phyloP scores from a whole-genome alignment of 2,329 filamentous ascomycete genomes.

The Mollisia scopiformis region DNA sequence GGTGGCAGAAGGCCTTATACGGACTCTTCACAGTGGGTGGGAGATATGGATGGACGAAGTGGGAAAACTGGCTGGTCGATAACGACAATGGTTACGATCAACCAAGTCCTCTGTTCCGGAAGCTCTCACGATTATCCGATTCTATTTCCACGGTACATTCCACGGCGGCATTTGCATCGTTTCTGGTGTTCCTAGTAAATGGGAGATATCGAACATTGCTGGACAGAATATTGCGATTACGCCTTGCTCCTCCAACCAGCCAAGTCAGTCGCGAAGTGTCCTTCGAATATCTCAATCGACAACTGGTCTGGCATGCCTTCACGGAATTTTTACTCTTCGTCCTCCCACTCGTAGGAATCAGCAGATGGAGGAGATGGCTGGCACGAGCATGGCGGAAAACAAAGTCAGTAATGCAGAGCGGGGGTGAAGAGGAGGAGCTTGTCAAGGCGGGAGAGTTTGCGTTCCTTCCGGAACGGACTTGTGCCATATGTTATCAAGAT shows the following conservation, averaged over 20 bases:
- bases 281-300: slow-evolving; percentile 96
- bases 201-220: slow-evolving; percentile 89
- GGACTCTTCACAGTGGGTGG: slow-evolving; percentile 86
- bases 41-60: slow-evolving; percentile 87
- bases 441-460: slow-evolving; percentile 72
- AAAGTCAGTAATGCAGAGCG: slow-evolving; percentile 62
- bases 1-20: slow-evolving; percentile 81
- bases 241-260: slow-evolving; percentile 81
- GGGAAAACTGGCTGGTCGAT: slow-evolving; percentile 83
- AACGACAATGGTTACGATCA: slow-evolving; percentile 76
- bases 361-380: slow-evolving; percentile 91
- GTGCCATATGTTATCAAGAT: slow-evolving; percentile 95
- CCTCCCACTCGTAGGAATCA: slow-evolving; percentile 93
- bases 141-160: slow-evolving; percentile 75
- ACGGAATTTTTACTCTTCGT: slow-evolving; percentile 98
- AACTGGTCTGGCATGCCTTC: slow-evolving; percentile 99
- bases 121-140: slow-evolving; percentile 71
- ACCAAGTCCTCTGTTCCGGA: slow-evolving; percentile 51
- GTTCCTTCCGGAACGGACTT: slow-evolving; percentile 91
- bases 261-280: slow-evolving; percentile 90
- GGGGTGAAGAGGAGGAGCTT: slow-evolving; percentile 51
- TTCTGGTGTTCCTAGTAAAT: slow-evolving; percentile 88
- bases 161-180: slow-evolving; percentile 79
- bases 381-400: slow-evolving; percentile 82
- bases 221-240: slow-evolving; percentile 81